Percentiles rank a stretch among this genome's conserved stretches.
Evolutionary conservation across 345 rosid species (phyloP).

Genomic region (Toxicodendron radicans): DNA sequence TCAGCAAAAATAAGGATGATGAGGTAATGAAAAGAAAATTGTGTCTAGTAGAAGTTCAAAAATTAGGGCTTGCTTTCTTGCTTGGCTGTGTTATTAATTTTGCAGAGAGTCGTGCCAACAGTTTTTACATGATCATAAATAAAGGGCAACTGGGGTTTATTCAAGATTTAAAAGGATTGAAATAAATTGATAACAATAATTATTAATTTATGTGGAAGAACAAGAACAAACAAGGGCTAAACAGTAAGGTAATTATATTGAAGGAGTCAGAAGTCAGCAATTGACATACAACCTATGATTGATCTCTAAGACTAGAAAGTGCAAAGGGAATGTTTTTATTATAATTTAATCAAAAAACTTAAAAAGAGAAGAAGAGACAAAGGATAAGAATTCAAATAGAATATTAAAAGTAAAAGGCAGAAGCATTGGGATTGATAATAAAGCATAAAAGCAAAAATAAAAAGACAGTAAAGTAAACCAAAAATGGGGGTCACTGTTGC

Average conservation of each 20-base stretch:
- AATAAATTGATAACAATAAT: no score
- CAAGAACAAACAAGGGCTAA: no score
- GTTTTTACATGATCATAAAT: no score
- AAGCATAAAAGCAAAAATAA: slow-evolving; percentile 16
- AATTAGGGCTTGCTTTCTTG: no score
- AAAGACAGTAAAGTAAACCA: slow-evolving; percentile 16
- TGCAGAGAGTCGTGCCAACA: no score
- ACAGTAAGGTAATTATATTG: no score
- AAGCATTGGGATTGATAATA: slow-evolving; percentile 15
- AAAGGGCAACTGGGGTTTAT: no score
- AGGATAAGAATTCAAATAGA: background rate
- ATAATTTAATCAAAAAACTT: background rate
- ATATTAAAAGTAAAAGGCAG: slow-evolving; percentile 15
- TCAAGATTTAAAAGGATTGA: no score
- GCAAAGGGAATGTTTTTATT: background rate
- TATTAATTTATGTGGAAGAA: no score
- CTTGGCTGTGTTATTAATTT: no score
- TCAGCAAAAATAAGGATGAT: background rate
- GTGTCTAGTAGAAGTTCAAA: no score
- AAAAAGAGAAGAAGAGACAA: background rate
- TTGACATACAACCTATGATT: background rate
- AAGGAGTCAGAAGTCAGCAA: no score
- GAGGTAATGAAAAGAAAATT: background rate
- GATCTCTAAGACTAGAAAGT: slow-evolving; percentile 4
- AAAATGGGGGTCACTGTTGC: slow-evolving; percentile 8